These are phyloP conservation scores for Xanthoparmelia taractica DNA, from an alignment of 495 filamentous ascomycete species.

Conservation along the genomic window DNA sequence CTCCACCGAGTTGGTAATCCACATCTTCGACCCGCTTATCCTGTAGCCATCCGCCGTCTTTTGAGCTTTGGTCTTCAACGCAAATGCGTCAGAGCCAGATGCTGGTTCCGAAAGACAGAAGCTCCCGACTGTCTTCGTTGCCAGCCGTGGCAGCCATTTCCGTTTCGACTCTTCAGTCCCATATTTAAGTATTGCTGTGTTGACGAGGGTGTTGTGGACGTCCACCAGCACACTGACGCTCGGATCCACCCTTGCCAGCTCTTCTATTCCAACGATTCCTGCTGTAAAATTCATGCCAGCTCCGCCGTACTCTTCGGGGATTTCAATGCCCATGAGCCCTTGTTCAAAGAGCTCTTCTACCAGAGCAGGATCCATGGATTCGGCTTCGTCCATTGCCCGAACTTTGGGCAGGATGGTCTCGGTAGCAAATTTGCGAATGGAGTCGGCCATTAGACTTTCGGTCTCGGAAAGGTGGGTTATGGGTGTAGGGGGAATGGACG, in stretches of 20 bases:
- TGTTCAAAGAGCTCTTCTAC: constrained; percentile 96
- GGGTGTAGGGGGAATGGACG: constrained; percentile 73
- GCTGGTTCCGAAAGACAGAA: constrained; percentile 95
- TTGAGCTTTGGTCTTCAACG: constrained; percentile 77
- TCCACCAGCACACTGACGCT: constrained; percentile 89
- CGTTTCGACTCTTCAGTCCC: constrained; percentile 66
- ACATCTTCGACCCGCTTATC: constrained; percentile 94
- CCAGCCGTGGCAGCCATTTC: constrained; percentile 79
- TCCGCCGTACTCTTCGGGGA: constrained; percentile 93
- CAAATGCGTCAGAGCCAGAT: constrained; percentile 93
- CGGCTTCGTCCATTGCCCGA: constrained; percentile 95
- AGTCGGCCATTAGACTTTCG: constrained; percentile 79
- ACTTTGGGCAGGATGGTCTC: constrained; percentile 86
- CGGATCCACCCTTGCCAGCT: constrained; percentile 88
- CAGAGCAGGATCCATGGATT: constrained; percentile 80
- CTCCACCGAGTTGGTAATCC: constrained; percentile 97
- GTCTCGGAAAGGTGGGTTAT: constrained; percentile 90
- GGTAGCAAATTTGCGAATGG: constrained; percentile 82
- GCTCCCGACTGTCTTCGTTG: constrained; percentile 84
- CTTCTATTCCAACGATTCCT: constrained; percentile 93
- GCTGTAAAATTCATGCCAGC: constrained; percentile 98
- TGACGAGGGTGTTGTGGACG: constrained; percentile 96
- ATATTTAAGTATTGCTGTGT: constrained; percentile 85
- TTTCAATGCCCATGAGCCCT: constrained; percentile 94
- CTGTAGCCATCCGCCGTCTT: constrained; percentile 72